Percentiles rank a stretch among this genome's conserved stretches.
phyloP scores from a whole-genome alignment of 148 eudicot genomes.

The Oxyria digyna region DNA sequence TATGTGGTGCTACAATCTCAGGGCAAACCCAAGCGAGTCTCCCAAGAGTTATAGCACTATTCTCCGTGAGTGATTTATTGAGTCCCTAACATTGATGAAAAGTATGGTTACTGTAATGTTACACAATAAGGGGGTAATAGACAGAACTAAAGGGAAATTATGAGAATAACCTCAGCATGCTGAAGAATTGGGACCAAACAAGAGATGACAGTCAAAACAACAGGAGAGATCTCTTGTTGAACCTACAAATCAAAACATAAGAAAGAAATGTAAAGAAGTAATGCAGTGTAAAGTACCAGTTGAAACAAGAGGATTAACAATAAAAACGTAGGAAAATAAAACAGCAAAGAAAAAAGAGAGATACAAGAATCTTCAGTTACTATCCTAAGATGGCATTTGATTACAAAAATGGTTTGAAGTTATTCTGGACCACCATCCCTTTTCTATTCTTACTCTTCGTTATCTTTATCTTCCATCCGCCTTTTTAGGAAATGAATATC shows the following conservation, averaged over 20 bases:
- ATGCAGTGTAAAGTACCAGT: neutral
- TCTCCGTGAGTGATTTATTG: slow-evolving; percentile 82
- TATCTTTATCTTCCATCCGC: neutral
- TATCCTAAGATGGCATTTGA: neutral
- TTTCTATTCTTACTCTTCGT: neutral
- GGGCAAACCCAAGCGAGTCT: slow-evolving; percentile 97
- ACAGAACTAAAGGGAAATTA: neutral
- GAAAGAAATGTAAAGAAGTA: neutral
- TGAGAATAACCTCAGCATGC: slow-evolving; percentile 59
- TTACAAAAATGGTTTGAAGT: neutral
- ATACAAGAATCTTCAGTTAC: neutral
- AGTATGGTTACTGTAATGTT: neutral
- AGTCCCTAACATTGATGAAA: slow-evolving; percentile 43
- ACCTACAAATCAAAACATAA: slow-evolving; percentile 34
- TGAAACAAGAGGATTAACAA: neutral
- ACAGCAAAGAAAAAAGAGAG: neutral
- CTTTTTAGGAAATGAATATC: neutral
- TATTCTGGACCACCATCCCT: neutral
- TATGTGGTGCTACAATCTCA: slow-evolving; percentile 81
- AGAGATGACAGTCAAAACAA: slow-evolving; percentile 69
- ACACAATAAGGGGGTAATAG: neutral
- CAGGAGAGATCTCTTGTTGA: slow-evolving; percentile 68
- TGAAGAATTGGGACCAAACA: slow-evolving; percentile 82
- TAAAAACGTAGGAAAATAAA: neutral
- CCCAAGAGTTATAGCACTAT: slow-evolving; percentile 94